phyloP scores from a whole-genome alignment of 2,329 filamentous ascomycete species.

The Scopulariopsis brevicaulis region DNA sequence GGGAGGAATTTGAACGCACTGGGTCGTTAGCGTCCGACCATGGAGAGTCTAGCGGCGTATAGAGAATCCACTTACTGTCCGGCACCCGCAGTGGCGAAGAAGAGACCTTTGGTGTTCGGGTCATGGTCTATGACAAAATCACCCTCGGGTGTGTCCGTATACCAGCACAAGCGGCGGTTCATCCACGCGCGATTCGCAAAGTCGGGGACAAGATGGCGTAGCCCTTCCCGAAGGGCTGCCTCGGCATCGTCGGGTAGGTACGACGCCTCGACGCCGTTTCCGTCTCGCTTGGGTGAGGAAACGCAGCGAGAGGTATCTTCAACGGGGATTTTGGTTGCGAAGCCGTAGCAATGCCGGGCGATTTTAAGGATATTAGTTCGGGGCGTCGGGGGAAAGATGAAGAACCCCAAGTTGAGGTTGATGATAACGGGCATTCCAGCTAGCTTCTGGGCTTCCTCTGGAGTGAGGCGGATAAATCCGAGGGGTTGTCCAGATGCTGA shows the following conservation, averaged over 20 bases:
- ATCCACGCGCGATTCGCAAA: constrained; percentile 38
- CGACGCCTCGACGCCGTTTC: constrained; percentile 40
- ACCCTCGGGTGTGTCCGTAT: constrained; percentile 59
- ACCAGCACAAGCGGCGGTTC: constrained; percentile 60
- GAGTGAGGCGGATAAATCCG: constrained; percentile 64
- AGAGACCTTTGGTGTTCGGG: constrained; percentile 46
- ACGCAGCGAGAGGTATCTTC: constrained; percentile 18
- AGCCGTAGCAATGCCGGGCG: constrained; percentile 59
- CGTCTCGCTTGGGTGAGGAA: constrained; percentile 22
- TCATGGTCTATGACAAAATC: constrained; percentile 65
- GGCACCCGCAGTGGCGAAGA: constrained; percentile 51
- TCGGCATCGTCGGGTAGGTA: constrained; percentile 48
- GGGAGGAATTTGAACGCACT: constrained; percentile 57
- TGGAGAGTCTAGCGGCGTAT: background rate
- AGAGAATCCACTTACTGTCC: constrained; percentile 27
- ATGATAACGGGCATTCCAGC: constrained; percentile 59
- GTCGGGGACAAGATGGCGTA: background rate
- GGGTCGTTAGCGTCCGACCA: background rate
- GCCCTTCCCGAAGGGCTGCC: constrained; percentile 20
- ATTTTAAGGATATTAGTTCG: constrained; percentile 45
- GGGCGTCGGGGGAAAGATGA: constrained; percentile 58
- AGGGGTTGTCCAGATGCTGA: constrained; percentile 78
- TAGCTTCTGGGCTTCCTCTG: constrained; percentile 56
- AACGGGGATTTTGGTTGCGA: constrained; percentile 38
- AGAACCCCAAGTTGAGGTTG: constrained; percentile 60